Percentiles rank a stretch among this genome's conserved stretches.
Conservation (phyloP, 768 basidiomycete species). For the Rhodosporidiobolus odoratus region DNA sequence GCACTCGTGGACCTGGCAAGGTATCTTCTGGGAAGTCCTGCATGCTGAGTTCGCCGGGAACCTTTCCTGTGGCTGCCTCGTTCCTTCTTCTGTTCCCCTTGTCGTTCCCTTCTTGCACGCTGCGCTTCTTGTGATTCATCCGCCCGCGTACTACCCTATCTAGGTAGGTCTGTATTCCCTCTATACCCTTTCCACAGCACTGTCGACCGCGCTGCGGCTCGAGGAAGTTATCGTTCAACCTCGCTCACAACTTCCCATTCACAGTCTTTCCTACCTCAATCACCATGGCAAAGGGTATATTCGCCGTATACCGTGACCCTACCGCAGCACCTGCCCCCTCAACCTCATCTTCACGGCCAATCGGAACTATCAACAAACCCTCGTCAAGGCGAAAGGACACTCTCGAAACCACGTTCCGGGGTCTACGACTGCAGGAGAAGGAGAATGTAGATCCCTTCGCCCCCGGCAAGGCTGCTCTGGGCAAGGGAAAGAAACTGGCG, state of each 20-base stretch:
- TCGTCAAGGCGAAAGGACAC: conserved; percentile 1
- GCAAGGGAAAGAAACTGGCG: not conserved
- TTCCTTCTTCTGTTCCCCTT: not conserved
- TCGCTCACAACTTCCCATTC: not conserved
- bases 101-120: too few relatives aligned
- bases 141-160: too few relatives aligned
- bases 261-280: not conserved
- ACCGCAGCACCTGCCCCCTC: not conserved
- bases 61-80: too few relatives aligned
- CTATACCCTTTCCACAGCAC: too few relatives aligned
- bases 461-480: not conserved
- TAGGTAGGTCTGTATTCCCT: too few relatives aligned
- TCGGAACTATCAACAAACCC: not conserved
- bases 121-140: too few relatives aligned
- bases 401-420: not conserved
- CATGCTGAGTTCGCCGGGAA: too few relatives aligned
- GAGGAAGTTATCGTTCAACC: not conserved
- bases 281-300: conserved; percentile 22
- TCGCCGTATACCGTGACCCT: conserved; percentile 29
- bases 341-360: not conserved
- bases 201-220: too few relatives aligned
- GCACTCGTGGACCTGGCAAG: too few relatives aligned
- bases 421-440: conserved; percentile 10
- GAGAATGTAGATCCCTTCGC: conserved; percentile 31
- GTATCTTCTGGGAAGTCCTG: too few relatives aligned